Percentiles rank a stretch among this genome's conserved stretches.
Conservation (phyloP, 179 eudicot genomes). For the Camellia oleifera region DNA sequence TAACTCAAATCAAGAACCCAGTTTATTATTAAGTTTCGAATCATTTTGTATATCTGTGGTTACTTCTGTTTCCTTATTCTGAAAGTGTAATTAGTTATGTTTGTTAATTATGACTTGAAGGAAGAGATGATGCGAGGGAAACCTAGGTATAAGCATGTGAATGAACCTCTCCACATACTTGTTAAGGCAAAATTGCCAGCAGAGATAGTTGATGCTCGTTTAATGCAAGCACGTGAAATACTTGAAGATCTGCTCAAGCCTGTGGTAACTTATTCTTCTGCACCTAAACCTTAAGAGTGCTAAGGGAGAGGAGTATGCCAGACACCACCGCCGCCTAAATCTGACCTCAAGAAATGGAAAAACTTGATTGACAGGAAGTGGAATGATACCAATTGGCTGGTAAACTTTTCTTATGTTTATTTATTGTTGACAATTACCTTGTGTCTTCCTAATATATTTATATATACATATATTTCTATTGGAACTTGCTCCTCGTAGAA, state of each 20-base stretch:
- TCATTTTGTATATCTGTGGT: background rate
- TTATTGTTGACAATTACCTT: too few species aligned
- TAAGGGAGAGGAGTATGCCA: too few species aligned
- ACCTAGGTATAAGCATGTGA: slow-evolving; percentile 96
- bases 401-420: too few species aligned
- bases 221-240: slow-evolving; percentile 91
- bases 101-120: slow-evolving; percentile 27
- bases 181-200: slow-evolving; percentile 97
- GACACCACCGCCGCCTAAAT: too few species aligned
- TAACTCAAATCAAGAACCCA: background rate
- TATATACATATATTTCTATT: too few species aligned
- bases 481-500: too few species aligned
- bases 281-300: too few species aligned
- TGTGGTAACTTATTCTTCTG: slow-evolving; percentile 50
- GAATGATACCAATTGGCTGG: too few species aligned
- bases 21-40: background rate
- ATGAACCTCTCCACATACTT: slow-evolving; percentile 93
- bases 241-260: slow-evolving; percentile 92
- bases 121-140: slow-evolving; percentile 98
- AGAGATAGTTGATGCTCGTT: slow-evolving; percentile 84
- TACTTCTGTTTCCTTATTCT: background rate
- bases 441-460: too few species aligned
- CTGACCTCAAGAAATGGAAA: too few species aligned
- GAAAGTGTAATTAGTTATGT: background rate
- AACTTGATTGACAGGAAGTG: too few species aligned